Percentiles rank a stretch among this genome's conserved stretches.
Conservation (phyloP, 805 yeast genomes). For the Metschnikowia gelsemii region DNA sequence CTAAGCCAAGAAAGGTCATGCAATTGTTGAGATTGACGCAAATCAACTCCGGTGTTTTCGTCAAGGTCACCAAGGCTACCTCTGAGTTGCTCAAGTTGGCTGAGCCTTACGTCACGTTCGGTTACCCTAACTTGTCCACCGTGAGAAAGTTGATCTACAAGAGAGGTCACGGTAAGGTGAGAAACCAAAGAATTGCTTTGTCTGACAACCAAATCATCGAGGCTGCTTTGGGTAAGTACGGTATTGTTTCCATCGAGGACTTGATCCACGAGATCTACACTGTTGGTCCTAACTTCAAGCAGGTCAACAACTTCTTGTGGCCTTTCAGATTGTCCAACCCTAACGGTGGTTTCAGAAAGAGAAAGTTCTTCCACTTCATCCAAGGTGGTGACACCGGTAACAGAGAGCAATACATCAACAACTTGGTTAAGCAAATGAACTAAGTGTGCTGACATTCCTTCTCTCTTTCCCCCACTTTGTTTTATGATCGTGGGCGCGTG, state of each 20-base stretch:
- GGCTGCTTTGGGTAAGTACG: constrained; percentile 86
- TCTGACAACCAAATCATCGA: constrained; percentile 87
- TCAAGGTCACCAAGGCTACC: constrained; percentile 94
- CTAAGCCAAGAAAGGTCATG: constrained; percentile 98
- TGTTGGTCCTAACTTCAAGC: constrained; percentile 98
- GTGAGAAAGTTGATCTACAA: constrained; percentile 91
- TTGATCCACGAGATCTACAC: constrained; percentile 94
- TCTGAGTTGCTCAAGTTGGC: constrained; percentile 86
- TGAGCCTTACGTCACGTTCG: constrained; percentile 96
- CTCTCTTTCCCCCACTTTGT: constrained; percentile 7
- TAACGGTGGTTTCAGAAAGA: constrained; percentile 97
- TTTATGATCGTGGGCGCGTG: constrained; percentile 5
- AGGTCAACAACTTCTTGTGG: constrained; percentile 97
- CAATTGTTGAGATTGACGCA: constrained; percentile 91
- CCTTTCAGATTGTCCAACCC: constrained; percentile 97
- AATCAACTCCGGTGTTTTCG: constrained; percentile 93
- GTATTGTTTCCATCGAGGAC: constrained; percentile 88
- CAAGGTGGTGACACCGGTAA: constrained; percentile 99
- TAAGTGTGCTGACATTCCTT: constrained; percentile 40
- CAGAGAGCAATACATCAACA: constrained; percentile 95
- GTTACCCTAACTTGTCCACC: constrained; percentile 93
- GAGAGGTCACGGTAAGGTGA: constrained; percentile 97
- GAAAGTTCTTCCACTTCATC: constrained; percentile 96
- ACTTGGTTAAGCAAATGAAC: constrained; percentile 91
- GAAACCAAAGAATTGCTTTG: constrained; percentile 92